Conservation (phyloP, 331 rosid genomes). For the Quercus tomentella region DNA sequence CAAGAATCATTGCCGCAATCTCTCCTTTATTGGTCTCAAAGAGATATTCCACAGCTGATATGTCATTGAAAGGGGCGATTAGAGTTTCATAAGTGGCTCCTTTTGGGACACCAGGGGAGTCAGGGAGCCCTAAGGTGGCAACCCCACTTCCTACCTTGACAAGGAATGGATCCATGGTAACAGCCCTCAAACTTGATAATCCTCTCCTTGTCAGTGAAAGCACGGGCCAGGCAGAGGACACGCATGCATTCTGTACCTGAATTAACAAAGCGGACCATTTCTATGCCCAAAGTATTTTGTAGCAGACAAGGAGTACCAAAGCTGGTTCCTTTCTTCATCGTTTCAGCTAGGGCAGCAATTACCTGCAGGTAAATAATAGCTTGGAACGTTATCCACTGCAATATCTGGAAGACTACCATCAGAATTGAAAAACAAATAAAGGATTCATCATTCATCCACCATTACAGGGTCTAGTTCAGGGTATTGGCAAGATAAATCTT, state of each 20-base stretch:
- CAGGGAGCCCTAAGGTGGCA: slow-evolving; percentile 94
- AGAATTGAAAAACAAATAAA: neutral
- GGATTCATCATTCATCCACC: too few relatives aligned
- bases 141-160: slow-evolving; percentile 96
- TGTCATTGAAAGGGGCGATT: slow-evolving; percentile 69
- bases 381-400: neutral
- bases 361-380: slow-evolving; percentile 47
- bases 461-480: neutral
- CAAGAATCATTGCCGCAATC: slow-evolving; percentile 73
- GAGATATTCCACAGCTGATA: slow-evolving; percentile 61
- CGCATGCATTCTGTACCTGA: slow-evolving; percentile 98
- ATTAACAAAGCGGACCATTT: slow-evolving; percentile 93
- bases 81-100: slow-evolving; percentile 81
- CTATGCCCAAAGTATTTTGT: slow-evolving; percentile 73
- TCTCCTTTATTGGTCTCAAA: slow-evolving; percentile 64
- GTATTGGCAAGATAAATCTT: neutral
- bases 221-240: slow-evolving; percentile 81
- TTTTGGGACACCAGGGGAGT: slow-evolving; percentile 90
- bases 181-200: slow-evolving; percentile 95
- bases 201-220: slow-evolving; percentile 67
- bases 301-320: slow-evolving; percentile 90
- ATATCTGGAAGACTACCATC: slow-evolving; percentile 1
- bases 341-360: slow-evolving; percentile 76
- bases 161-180: slow-evolving; percentile 95
- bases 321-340: slow-evolving; percentile 97